phyloP scores from a whole-genome alignment of 768 basidiomycete species.

The Butyriboletus loyo region DNA sequence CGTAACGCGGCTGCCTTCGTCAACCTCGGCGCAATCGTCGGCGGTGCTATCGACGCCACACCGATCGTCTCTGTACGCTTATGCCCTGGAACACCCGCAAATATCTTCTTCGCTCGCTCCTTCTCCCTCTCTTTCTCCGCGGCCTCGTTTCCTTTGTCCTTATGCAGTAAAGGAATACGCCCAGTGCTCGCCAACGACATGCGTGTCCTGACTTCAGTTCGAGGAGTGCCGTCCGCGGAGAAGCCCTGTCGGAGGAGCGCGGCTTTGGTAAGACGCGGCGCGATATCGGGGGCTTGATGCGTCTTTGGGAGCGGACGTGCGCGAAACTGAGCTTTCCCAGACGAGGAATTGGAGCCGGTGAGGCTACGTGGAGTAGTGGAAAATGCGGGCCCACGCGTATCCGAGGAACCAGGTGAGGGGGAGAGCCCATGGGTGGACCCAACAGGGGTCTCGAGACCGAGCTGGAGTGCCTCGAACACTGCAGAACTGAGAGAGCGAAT shows the following conservation, averaged over 20 bases:
- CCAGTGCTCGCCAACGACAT: slow-evolving; percentile 36
- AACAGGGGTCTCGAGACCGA: slow-evolving; percentile 40
- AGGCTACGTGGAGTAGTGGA: slow-evolving; percentile 28
- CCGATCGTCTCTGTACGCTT: slow-evolving; percentile 64
- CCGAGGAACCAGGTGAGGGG: slow-evolving; percentile 29
- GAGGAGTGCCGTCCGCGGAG: slow-evolving; percentile 36
- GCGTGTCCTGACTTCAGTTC: slow-evolving; percentile 17
- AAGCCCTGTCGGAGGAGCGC: slow-evolving; percentile 70
- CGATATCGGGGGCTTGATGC: slow-evolving; percentile 60
- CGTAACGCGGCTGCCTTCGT: slow-evolving; percentile 72
- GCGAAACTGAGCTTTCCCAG: slow-evolving; percentile 53
- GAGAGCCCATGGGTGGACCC: slow-evolving; percentile 41
- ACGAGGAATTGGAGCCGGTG: slow-evolving; percentile 33
- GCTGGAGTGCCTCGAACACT: slow-evolving; percentile 43
- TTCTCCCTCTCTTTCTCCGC: slow-evolving; percentile 58
- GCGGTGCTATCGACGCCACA: slow-evolving; percentile 75
- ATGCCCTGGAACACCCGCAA: slow-evolving; percentile 79
- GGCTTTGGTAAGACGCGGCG: slow-evolving; percentile 73
- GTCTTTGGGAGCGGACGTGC: slow-evolving; percentile 69
- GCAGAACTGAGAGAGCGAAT: slow-evolving; percentile 46
- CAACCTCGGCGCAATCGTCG: slow-evolving; percentile 69
- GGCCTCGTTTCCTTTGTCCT: slow-evolving; percentile 26
- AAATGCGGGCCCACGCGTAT: slow-evolving; percentile 20
- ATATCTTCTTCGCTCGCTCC: slow-evolving; percentile 60
- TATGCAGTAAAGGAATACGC: slow-evolving; percentile 27